Evolutionary conservation across 2,329 filamentous ascomycete species (phyloP).

Genomic region (Lasiodiplodia hormozganensis): DNA sequence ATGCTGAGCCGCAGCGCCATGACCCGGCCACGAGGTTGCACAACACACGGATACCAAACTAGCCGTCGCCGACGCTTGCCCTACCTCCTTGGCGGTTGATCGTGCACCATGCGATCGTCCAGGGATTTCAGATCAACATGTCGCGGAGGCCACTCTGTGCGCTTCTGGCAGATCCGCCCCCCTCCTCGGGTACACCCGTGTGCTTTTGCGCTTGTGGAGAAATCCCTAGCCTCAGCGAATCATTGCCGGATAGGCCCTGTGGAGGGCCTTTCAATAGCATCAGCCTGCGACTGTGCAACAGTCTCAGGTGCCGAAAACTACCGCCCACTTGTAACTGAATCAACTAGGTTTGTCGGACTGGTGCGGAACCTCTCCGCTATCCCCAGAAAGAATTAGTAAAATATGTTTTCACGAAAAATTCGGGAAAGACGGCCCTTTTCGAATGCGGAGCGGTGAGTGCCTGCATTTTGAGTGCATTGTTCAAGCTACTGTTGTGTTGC

Average conservation of each 20-base stretch:
- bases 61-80: neutral
- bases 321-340: neutral
- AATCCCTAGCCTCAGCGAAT: slow-evolving; percentile 6
- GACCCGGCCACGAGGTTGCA: neutral
- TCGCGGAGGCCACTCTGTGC: slow-evolving; percentile 12
- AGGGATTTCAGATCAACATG: slow-evolving; percentile 2
- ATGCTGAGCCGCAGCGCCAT: neutral
- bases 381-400: neutral
- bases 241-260: slow-evolving; percentile 12
- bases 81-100: neutral
- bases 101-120: slow-evolving; percentile 6
- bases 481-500: too few relatives aligned
- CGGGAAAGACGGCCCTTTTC: neutral
- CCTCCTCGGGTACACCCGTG: slow-evolving; percentile 8
- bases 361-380: neutral
- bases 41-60: neutral
- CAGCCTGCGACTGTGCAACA: neutral
- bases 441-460: neutral
- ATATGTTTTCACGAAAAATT: neutral
- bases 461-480: neutral
- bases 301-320: slow-evolving; percentile 17
- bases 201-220: neutral
- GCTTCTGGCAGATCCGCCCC: slow-evolving; percentile 5
- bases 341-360: neutral
- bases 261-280: neutral